Evolutionary conservation across 768 basidiomycete genomes (phyloP), one percentile per base, ranked within the genome.

Genomic region (Lactarius psammicola): DNA sequence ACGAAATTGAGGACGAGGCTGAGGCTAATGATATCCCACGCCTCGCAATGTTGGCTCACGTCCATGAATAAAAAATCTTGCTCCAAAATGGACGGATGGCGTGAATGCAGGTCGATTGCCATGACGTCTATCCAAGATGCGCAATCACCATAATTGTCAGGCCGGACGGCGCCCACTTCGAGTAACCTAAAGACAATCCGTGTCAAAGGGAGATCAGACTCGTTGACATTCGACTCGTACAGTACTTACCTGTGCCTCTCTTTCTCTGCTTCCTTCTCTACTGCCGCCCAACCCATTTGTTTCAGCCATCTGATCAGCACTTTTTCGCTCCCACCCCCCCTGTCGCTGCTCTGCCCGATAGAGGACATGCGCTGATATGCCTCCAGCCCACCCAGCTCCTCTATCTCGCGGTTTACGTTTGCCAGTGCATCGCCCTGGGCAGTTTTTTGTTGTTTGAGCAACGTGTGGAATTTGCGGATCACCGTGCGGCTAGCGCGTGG

Each of bases 1-100:
- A 94, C 90, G 72, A 95, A 97, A 72, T 97, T 97, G 4, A 97
- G 76, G 4, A 97, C 95, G 40, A 97, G 78, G 71, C 93, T 94
- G 30, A 95, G 84, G 74, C 92, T 93, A 64, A 96, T 82, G 26
- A 87, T 72, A 69, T 93, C 88, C 89, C 93, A 97, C 69, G 79
- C 79, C 66, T 77, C 81, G 11, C 73, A 72, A 71, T 89, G 77
- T 68, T 81, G 78, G 20, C 71, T 73, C 59, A 75, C 70, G 59
- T 88, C 84, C 75, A 94, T 78, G 6, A 81, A 73, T 53, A 96
- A 74, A 71, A 96, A 95, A 73, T 97, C 92, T 74, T 95, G 93
- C 73, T 95, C 87, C n/a, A 79, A 30, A 31, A 97, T 95, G 42
- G 79, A 75, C 0, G 94, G 89, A 75, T 96, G 93, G 54, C 88